phyloP scores from a whole-genome alignment of 306 rosid genomes.

The Quercus parvula region DNA sequence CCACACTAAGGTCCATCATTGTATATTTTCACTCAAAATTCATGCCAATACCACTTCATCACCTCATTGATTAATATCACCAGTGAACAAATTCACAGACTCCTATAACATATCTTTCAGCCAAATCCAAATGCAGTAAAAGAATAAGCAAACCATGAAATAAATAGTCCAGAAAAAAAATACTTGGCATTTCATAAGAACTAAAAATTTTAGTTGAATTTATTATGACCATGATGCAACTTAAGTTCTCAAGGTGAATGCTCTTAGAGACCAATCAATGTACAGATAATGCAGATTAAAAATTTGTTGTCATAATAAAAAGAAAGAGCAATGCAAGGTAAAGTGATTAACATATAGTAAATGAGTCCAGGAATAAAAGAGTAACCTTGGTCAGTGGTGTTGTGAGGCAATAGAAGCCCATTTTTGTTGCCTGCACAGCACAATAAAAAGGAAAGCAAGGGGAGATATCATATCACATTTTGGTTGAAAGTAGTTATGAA shows the following conservation, averaged over 20 bases:
- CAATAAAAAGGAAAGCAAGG: not conserved
- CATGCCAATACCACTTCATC: not conserved
- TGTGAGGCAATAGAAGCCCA: conserved; percentile 94
- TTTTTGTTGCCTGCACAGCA: conserved; percentile 75
- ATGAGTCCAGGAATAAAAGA: not conserved
- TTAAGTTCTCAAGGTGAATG: not conserved
- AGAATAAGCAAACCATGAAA: not conserved
- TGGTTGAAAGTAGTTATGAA: not conserved
- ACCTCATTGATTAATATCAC: not conserved
- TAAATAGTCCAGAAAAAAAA: not conserved
- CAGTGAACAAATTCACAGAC: not conserved
- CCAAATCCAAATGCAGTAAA: not conserved
- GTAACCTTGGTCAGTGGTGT: conserved; percentile 87
- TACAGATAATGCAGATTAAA: too few relatives aligned
- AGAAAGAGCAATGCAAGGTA: too few relatives aligned
- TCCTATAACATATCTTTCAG: not conserved
- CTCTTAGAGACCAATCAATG: too few relatives aligned
- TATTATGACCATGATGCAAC: not conserved
- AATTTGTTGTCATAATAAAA: too few relatives aligned
- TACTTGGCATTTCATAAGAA: not conserved
- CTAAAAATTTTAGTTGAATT: not conserved
- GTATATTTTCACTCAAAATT: not conserved
- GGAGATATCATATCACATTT: not conserved
- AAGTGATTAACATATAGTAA: too few relatives aligned
- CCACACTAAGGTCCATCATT: not conserved